Evolutionary conservation across 106 monocot genomes (phyloP).

Genomic region (Phalaenopsis aphrodite): DNA sequence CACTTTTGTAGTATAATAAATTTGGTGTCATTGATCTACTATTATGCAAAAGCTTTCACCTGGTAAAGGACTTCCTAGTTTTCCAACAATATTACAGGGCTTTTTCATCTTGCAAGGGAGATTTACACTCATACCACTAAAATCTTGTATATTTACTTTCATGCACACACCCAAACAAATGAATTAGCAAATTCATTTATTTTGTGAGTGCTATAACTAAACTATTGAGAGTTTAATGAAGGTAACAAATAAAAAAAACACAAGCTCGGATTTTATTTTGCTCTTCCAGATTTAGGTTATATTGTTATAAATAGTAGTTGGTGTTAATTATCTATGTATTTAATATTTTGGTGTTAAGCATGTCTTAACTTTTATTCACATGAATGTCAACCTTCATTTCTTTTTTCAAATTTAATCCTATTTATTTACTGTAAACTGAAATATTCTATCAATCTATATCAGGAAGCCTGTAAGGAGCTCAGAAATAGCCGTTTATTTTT

Average conservation of each 20-base stretch:
- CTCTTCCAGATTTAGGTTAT: too few relatives aligned
- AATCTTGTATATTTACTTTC: too few relatives aligned
- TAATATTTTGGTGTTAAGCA: not conserved
- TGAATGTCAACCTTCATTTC: not conserved
- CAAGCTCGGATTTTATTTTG: too few relatives aligned
- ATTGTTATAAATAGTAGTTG: too few relatives aligned
- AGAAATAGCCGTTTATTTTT: slow-evolving; percentile 39
- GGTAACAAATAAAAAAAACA: too few relatives aligned
- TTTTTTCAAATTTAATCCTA: not conserved
- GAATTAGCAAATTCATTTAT: too few relatives aligned
- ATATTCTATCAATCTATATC: not conserved
- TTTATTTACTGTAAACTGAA: slow-evolving; percentile 1
- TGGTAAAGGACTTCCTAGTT: not conserved
- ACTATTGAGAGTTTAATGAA: too few relatives aligned
- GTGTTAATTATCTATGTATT: not conserved
- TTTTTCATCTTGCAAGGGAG: not conserved
- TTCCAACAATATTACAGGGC: too few relatives aligned
- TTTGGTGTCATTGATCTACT: not conserved
- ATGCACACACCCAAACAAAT: too few relatives aligned
- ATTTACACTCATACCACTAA: not conserved
- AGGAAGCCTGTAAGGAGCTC: slow-evolving; percentile 53
- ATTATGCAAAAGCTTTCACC: not conserved
- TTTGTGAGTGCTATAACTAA: too few relatives aligned
- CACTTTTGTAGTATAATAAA: not conserved
- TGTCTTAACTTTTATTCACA: not conserved